Evolutionary conservation across 2,329 filamentous ascomycete genomes (phyloP).

Genomic region (Verticillium nubilum): DNA sequence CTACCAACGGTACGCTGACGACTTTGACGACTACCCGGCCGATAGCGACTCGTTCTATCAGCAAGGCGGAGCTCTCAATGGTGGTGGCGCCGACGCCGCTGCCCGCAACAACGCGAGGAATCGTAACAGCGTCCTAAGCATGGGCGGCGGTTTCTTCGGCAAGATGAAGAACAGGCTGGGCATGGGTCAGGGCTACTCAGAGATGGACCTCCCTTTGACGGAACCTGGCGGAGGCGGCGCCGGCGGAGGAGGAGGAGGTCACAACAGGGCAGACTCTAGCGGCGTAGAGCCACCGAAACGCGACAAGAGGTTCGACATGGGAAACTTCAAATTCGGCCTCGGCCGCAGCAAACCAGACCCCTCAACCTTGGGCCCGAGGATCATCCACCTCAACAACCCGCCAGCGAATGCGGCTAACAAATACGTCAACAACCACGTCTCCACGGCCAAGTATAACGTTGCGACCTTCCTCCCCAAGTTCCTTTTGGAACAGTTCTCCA

Average conservation of each 20-base stretch:
- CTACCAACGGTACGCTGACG: slow-evolving; percentile 86
- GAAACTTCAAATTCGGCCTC: slow-evolving; percentile 90
- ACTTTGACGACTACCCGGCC: slow-evolving; percentile 75
- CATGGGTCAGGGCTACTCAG: slow-evolving; percentile 83
- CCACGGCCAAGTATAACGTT: slow-evolving; percentile 94
- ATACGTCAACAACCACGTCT: slow-evolving; percentile 94
- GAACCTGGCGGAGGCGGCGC: slow-evolving; percentile 51
- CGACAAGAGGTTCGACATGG: slow-evolving; percentile 59
- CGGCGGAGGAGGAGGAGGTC: slow-evolving; percentile 20
- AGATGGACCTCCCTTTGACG: slow-evolving; percentile 96
- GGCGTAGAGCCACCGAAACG: slow-evolving; percentile 29
- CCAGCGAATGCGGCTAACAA: slow-evolving; percentile 85
- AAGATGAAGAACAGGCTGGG: slow-evolving; percentile 86
- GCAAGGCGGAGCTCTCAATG: slow-evolving; percentile 52
- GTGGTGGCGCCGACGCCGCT: slow-evolving; percentile 45
- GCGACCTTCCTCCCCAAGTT: slow-evolving; percentile 95
- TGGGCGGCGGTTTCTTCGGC: slow-evolving; percentile 84
- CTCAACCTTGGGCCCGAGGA: slow-evolving; percentile 81
- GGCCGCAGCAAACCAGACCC: slow-evolving; percentile 80
- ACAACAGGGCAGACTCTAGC: slow-evolving; percentile 41
- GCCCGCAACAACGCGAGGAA: slow-evolving; percentile 55
- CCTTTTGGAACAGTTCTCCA: slow-evolving; percentile 96
- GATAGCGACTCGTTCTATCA: slow-evolving; percentile 83
- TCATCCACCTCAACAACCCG: slow-evolving; percentile 95
- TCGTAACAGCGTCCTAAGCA: slow-evolving; percentile 80